phyloP scores from a whole-genome alignment of 2,329 filamentous ascomycete species.

The Botrytis paeoniae region DNA sequence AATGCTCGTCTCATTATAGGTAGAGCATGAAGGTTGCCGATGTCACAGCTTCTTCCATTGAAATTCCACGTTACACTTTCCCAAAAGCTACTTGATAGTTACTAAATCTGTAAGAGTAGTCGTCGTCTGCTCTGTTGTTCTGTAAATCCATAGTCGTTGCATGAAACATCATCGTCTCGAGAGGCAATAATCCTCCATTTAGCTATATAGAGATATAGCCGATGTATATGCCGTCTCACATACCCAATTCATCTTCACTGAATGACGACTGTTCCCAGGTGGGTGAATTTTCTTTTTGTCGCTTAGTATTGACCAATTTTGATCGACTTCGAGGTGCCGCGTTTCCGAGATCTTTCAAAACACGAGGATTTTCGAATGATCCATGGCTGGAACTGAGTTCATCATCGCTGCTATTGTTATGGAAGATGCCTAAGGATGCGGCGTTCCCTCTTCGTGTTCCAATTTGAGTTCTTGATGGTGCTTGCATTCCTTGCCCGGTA shows the following conservation, averaged over 20 bases:
- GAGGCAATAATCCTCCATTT: background rate
- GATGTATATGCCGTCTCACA: conserved; percentile 23
- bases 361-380: conserved; percentile 23
- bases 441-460: background rate
- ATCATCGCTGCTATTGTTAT: conserved; percentile 36
- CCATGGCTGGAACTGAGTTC: conserved; percentile 31
- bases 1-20: background rate
- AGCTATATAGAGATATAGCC: background rate
- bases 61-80: background rate
- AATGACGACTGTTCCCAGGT: background rate
- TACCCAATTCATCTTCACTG: conserved; percentile 37
- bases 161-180: background rate
- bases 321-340: background rate
- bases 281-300: background rate
- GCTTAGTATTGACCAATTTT: background rate
- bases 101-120: background rate
- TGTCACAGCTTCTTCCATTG: background rate
- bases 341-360: conserved; percentile 26
- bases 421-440: background rate
- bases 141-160: background rate
- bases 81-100: background rate
- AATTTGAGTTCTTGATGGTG: conserved; percentile 19
- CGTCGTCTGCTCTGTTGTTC: background rate
- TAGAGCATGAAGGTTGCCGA: background rate
- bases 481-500: background rate